These are phyloP conservation scores for Oenanthe sinensis DNA, from an alignment of 129 eudicot species.

Conservation along the genomic window DNA sequence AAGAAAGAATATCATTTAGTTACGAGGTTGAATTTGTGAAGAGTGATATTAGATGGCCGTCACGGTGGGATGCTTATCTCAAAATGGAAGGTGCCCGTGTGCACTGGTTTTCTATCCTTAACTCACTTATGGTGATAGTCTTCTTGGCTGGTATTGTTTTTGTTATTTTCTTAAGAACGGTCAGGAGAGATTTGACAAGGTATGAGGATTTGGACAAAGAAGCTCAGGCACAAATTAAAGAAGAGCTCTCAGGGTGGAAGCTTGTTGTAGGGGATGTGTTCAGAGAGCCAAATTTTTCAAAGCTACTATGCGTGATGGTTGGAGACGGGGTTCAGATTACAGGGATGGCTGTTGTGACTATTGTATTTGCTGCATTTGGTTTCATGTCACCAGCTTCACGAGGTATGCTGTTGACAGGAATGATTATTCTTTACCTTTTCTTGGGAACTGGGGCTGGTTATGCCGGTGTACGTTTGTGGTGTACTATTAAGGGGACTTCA, in stretches of 20 bases:
- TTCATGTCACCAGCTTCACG: conserved; percentile 78
- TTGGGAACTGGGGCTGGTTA: conserved; percentile 61
- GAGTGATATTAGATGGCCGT: conserved; percentile 62
- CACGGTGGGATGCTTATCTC: conserved; percentile 70
- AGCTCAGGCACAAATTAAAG: conserved; percentile 67
- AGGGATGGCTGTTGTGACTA: conserved; percentile 57
- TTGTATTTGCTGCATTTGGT: conserved; percentile 59
- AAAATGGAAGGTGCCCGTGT: conserved; percentile 71
- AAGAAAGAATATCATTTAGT: conserved; percentile 47
- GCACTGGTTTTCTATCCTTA: conserved; percentile 64
- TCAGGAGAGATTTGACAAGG: conserved; percentile 56
- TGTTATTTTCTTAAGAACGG: conserved; percentile 54
- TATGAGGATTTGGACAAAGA: conserved; percentile 69
- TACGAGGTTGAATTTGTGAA: conserved; percentile 66
- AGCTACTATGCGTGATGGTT: conserved; percentile 49
- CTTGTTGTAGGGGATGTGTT: conserved; percentile 71
- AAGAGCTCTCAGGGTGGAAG: conserved; percentile 70
- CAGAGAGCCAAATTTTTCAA: conserved; percentile 49
- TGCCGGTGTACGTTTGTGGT: conserved; percentile 59
- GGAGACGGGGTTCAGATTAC: conserved; percentile 62
- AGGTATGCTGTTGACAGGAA: conserved; percentile 63
- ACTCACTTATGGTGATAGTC: conserved; percentile 57
- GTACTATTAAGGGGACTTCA: conserved; percentile 45
- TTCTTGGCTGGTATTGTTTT: conserved; percentile 69
- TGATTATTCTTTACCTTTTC: conserved; percentile 62